phyloP scores from a whole-genome alignment of 805 yeast genomes.

The Saccharomycopsis amapae region DNA sequence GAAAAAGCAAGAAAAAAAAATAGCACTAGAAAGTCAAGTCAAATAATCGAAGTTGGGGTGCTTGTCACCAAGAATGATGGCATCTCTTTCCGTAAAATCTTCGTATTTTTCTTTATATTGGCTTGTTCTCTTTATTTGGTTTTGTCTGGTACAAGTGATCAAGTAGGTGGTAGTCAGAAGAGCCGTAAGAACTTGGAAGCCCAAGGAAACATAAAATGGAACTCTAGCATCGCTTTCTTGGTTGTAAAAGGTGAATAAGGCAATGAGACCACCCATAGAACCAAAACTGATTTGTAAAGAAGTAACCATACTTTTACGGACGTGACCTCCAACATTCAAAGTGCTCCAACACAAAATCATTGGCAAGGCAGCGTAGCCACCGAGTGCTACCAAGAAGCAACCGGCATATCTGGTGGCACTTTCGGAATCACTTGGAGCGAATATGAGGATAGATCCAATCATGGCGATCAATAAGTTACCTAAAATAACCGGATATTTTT shows the following conservation, averaged over 20 bases:
- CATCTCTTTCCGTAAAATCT: neutral
- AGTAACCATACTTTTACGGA: slow-evolving; percentile 49
- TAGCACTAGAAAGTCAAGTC: neutral
- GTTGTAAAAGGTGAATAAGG: slow-evolving; percentile 10
- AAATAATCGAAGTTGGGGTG: slow-evolving; percentile 17
- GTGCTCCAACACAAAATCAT: slow-evolving; percentile 55
- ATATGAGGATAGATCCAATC: slow-evolving; percentile 46
- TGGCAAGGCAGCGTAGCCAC: slow-evolving; percentile 63
- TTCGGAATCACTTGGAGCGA: slow-evolving; percentile 22
- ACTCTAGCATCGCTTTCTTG: slow-evolving; percentile 6
- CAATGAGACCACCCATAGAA: slow-evolving; percentile 43
- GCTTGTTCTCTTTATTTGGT: slow-evolving; percentile 9
- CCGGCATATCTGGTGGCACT: slow-evolving; percentile 49
- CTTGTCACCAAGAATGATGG: slow-evolving; percentile 10
- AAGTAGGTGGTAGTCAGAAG: slow-evolving; percentile 2
- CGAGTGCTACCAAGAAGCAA: slow-evolving; percentile 45
- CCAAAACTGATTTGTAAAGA: slow-evolving; percentile 65
- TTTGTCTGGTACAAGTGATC: slow-evolving; percentile 2
- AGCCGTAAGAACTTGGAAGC: neutral
- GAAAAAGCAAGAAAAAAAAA: neutral
- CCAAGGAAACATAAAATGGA: slow-evolving; percentile 8
- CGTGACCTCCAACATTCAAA: slow-evolving; percentile 37
- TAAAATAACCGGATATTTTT: slow-evolving; percentile 39
- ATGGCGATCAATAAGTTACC: slow-evolving; percentile 34
- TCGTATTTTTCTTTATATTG: slow-evolving; percentile 11